phyloP scores from a whole-genome alignment of 768 basidiomycete species.

The Tricholoma terreum region DNA sequence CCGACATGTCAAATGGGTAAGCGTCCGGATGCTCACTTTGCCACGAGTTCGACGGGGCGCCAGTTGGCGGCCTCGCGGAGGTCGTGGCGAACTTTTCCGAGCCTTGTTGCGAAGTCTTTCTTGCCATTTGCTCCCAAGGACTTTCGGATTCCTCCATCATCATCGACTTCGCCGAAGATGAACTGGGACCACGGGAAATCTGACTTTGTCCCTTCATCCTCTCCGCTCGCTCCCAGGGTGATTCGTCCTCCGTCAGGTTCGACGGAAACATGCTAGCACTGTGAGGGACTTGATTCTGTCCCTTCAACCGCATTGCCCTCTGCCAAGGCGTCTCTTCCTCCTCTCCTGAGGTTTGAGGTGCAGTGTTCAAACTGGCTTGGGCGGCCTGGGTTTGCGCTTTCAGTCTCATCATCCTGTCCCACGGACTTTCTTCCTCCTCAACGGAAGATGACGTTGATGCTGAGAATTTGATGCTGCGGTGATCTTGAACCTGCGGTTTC shows the following conservation, averaged over 20 bases:
- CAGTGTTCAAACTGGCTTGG: neutral
- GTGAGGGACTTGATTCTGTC: neutral
- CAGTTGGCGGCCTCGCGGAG: neutral
- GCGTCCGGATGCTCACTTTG: neutral
- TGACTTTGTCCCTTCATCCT: neutral
- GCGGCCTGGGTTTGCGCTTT: constrained; percentile 1
- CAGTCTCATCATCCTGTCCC: constrained; percentile 7
- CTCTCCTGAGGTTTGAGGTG: neutral
- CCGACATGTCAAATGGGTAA: neutral
- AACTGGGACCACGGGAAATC: neutral
- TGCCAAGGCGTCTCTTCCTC: constrained; percentile 7
- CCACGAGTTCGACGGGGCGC: neutral
- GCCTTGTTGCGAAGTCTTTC: neutral
- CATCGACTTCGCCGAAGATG: neutral
- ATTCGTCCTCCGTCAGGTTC: neutral
- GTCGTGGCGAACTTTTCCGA: neutral
- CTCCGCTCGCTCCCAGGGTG: neutral
- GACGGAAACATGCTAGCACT: neutral
- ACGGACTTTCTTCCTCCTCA: constrained; percentile 5
- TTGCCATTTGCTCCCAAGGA: neutral
- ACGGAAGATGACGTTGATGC: neutral
- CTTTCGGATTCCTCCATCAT: neutral
- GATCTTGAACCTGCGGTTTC: neutral
- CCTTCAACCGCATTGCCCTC: constrained; percentile 6
- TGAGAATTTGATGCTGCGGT: neutral